These are phyloP conservation scores for Rheum nobile DNA, from an alignment of 148 eudicot genomes.

Conservation along the genomic window DNA sequence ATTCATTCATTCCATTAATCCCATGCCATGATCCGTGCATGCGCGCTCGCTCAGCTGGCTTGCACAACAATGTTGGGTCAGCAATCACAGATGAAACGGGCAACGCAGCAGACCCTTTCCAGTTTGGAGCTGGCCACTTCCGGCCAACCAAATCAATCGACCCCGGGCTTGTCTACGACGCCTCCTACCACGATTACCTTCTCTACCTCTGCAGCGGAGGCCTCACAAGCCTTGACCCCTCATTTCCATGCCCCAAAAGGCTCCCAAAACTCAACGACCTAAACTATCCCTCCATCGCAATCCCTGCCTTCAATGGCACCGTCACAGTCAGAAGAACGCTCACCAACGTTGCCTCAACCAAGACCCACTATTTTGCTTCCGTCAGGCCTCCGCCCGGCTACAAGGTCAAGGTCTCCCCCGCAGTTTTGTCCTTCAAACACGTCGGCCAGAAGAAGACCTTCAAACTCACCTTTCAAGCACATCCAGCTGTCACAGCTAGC, in stretches of 20 bases:
- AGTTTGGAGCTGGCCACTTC: conserved; percentile 77
- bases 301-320: conserved; percentile 40
- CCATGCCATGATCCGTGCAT: too few relatives aligned
- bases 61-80: conserved; percentile 33
- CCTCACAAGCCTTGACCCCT: conserved; percentile 19
- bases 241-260: conserved; percentile 46
- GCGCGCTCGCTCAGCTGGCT: conserved; percentile 69
- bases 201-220: conserved; percentile 54
- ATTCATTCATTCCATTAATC: too few relatives aligned
- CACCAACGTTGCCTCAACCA: conserved; percentile 48
- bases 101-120: conserved; percentile 54
- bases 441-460: conserved; percentile 54
- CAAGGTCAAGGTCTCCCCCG: conserved; percentile 39
- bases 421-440: conserved; percentile 28
- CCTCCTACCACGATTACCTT: conserved; percentile 66
- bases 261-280: conserved; percentile 32
- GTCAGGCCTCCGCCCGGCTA: conserved; percentile 49
- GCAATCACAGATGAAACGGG: conserved; percentile 50
- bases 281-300: conserved; percentile 66
- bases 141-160: conserved; percentile 71
- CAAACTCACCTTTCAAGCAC: conserved; percentile 37
- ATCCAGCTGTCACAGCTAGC: not conserved
- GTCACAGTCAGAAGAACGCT: conserved; percentile 41
- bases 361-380: conserved; percentile 32
- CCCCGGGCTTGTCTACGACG: conserved; percentile 83